phyloP scores from a whole-genome alignment of 2,329 filamentous ascomycete species.

The Cladobotryum mycophilum region DNA sequence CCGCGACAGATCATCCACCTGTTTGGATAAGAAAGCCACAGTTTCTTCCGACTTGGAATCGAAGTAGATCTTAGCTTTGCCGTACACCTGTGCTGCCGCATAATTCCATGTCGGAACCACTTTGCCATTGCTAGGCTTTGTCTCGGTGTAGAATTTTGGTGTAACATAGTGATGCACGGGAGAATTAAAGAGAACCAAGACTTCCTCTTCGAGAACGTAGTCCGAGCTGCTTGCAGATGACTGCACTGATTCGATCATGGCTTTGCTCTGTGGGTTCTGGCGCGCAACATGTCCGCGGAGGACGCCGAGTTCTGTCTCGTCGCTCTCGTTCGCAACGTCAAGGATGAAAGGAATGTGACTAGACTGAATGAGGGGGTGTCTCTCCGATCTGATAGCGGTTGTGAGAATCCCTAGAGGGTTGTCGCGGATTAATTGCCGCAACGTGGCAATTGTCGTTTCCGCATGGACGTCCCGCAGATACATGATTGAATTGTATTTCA shows the following conservation, averaged over 20 bases:
- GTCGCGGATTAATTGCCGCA: slow-evolving; percentile 51
- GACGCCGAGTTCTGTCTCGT: slow-evolving; percentile 32
- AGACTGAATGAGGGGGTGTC: slow-evolving; percentile 46
- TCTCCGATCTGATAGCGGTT: slow-evolving; percentile 49
- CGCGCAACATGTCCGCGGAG: slow-evolving; percentile 58
- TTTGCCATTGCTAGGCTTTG: slow-evolving; percentile 58
- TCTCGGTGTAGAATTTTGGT: slow-evolving; percentile 60
- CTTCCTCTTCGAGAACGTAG: slow-evolving; percentile 42
- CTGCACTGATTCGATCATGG: slow-evolving; percentile 44
- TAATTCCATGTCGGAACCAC: slow-evolving; percentile 70
- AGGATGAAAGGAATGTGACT: slow-evolving; percentile 57
- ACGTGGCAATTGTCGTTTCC: slow-evolving; percentile 40
- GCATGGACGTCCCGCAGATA: slow-evolving; percentile 50
- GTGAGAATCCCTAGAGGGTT: slow-evolving; percentile 59
- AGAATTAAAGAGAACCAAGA: slow-evolving; percentile 56
- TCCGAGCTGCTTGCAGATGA: background rate
- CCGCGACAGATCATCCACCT: slow-evolving; percentile 46
- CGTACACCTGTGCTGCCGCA: slow-evolving; percentile 57
- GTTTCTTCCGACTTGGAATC: slow-evolving; percentile 43
- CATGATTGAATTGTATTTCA: slow-evolving; percentile 34
- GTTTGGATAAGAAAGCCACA: slow-evolving; percentile 39
- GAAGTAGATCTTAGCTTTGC: slow-evolving; percentile 46
- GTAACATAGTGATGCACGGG: slow-evolving; percentile 58
- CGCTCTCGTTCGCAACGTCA: slow-evolving; percentile 39
- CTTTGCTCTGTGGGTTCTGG: slow-evolving; percentile 58